Evolutionary conservation across 805 yeast genomes (phyloP), one percentile per base, ranked within the genome.

Genomic region (Starmera pachycereana): DNA sequence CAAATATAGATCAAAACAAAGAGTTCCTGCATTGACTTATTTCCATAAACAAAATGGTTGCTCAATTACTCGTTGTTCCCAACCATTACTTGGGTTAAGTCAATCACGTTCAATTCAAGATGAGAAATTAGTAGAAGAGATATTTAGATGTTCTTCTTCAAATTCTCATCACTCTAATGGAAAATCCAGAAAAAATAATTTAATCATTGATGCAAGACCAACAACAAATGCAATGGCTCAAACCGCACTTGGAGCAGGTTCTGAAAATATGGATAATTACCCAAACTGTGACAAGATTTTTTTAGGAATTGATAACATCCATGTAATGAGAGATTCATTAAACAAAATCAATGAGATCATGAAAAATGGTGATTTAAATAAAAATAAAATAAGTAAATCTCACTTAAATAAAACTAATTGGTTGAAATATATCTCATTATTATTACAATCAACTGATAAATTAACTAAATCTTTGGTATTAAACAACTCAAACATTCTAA

Each of bases 211-310:
- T 62, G 83, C 95, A 18, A 68, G 98, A 41, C 98, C 98, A 1
- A 59, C 88, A 22, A 82, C 97, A 0, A 92, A 92, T 59, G 97
- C 97, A 8, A 74, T 88, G 74, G 97, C 96, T 0, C 97, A 92
- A 52, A 85, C 86, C 36, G 97, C 97, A 0, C 62, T 92, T 12
- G 98, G 98, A 11, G 98, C 97, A n/a, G 98, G 98, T 1, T 82
- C 96, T 0, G 98, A 92, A 56, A 81, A 75, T 48, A 84, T 88
- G 70, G 97, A 90, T 42, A 76, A 87, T 54, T 90, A 92, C 61
- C 71, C 78, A 38, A 70, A 69, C 29, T 72, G 70, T 13, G 81
- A 81, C 27, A 81, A 87, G 54, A 69, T 84, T 14, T 92, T 85
- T 52, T 68, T 92, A 45, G 95, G 95, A 32, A 87, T 92, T 35